phyloP scores from a whole-genome alignment of 202 grass and related monocot species.

The Thinopyrum obtusiflorum region DNA sequence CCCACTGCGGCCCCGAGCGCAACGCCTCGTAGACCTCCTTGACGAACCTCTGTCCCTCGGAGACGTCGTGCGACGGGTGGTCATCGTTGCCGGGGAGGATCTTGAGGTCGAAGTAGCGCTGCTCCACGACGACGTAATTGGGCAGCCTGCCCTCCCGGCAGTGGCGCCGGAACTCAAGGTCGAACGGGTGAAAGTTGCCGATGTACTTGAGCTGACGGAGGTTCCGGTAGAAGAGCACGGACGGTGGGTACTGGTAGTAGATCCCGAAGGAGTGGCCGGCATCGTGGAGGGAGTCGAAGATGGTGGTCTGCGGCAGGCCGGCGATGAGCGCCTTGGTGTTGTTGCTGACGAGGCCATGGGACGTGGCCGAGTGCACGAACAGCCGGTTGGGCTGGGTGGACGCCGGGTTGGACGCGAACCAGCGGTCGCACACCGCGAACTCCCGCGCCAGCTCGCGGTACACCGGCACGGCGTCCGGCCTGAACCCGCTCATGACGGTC shows the following conservation, averaged over 20 bases:
- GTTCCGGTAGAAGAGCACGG: slow-evolving; percentile 67
- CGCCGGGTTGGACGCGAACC: slow-evolving; percentile 80
- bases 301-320: slow-evolving; percentile 78
- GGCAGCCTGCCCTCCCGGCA: slow-evolving; percentile 74
- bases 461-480: slow-evolving; percentile 61
- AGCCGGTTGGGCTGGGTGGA: slow-evolving; percentile 89
- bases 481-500: slow-evolving; percentile 86
- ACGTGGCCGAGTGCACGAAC: slow-evolving; percentile 87
- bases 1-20: slow-evolving; percentile 89
- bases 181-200: slow-evolving; percentile 59
- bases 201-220: slow-evolving; percentile 58
- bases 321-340: slow-evolving; percentile 38
- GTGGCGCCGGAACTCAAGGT: slow-evolving; percentile 57
- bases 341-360: slow-evolving; percentile 66
- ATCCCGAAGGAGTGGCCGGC: no score
- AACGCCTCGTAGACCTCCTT: slow-evolving; percentile 94
- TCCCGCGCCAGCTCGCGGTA: slow-evolving; percentile 61
- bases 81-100: slow-evolving; percentile 73
- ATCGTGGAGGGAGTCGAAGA: slow-evolving; percentile 78
- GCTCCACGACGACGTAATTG: slow-evolving; percentile 81
- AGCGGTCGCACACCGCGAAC: slow-evolving; percentile 93
- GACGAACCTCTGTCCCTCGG: slow-evolving; percentile 71
- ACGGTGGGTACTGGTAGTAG: slow-evolving; percentile 63
- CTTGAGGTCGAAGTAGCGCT: slow-evolving; percentile 86
- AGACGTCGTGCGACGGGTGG: slow-evolving; percentile 93